These are phyloP conservation scores for Diaporthe sp. DNA, from an alignment of 2,329 filamentous ascomycete genomes.

Conservation along the genomic window DNA sequence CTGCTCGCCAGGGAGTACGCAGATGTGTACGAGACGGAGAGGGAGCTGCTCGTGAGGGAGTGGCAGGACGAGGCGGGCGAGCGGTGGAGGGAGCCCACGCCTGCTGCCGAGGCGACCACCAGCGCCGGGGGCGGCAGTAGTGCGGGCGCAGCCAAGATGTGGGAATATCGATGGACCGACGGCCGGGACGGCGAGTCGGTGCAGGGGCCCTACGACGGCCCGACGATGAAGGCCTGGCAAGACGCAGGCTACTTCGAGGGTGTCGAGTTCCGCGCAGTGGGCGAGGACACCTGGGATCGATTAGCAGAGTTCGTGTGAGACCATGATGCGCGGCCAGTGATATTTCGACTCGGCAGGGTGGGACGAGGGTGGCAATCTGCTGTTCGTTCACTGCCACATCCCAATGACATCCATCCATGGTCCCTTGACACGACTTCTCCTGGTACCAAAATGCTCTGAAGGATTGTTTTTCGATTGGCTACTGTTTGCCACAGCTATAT, in stretches of 20 bases:
- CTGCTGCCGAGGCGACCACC: constrained; percentile 47
- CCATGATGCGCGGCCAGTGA: neutral
- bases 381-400: neutral
- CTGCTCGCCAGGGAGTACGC: constrained; percentile 85
- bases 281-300: constrained; percentile 67
- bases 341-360: neutral
- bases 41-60: constrained; percentile 85
- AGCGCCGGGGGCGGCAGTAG: constrained; percentile 10
- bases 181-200: constrained; percentile 82
- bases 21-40: constrained; percentile 92
- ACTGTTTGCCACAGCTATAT: neutral
- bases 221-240: constrained; percentile 92
- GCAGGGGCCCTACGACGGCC: constrained; percentile 89
- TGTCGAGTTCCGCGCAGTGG: constrained; percentile 80
- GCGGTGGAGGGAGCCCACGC: constrained; percentile 73
- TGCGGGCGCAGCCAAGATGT: constrained; percentile 61
- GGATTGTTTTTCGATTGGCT: neutral
- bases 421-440: neutral
- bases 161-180: constrained; percentile 96
- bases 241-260: constrained; percentile 94
- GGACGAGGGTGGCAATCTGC: neutral
- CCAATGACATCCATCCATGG: neutral
- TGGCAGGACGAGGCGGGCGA: constrained; percentile 90
- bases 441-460: neutral
- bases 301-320: constrained; percentile 48